Conservation (phyloP, 768 basidiomycete species). For the Rhizopogon roseolus region DNA sequence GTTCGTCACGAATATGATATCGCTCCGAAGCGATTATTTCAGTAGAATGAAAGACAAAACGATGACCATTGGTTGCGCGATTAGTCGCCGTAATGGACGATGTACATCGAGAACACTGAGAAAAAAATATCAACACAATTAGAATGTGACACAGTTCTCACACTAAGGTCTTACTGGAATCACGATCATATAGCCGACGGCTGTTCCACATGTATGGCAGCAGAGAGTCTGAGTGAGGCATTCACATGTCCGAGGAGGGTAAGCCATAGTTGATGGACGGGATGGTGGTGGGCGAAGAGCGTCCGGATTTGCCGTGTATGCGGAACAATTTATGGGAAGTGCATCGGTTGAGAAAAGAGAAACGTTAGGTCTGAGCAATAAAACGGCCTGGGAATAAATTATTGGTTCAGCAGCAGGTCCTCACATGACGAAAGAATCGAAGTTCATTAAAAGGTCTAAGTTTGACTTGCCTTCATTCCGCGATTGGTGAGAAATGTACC, state of each 20-base stretch:
- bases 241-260: slow-evolving; percentile 62
- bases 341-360: slow-evolving; percentile 83
- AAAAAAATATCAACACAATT: slow-evolving; percentile 9
- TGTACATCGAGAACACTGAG: slow-evolving; percentile 66
- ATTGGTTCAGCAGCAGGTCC: not conserved
- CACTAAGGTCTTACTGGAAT: slow-evolving; percentile 39
- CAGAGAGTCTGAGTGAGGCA: slow-evolving; percentile 80
- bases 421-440: slow-evolving; percentile 1
- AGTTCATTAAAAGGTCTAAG: not conserved
- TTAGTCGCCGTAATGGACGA: slow-evolving; percentile 62
- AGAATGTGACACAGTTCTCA: slow-evolving; percentile 4
- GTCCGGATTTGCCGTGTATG: slow-evolving; percentile 47
- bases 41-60: slow-evolving; percentile 80
- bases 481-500: slow-evolving; percentile 74
- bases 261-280: slow-evolving; percentile 28
- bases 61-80: slow-evolving; percentile 77
- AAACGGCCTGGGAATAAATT: slow-evolving; percentile 55
- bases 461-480: slow-evolving; percentile 68
- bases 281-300: slow-evolving; percentile 34
- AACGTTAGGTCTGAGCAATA: slow-evolving; percentile 76
- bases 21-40: slow-evolving; percentile 63
- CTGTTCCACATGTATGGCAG: slow-evolving; percentile 72
- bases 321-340: slow-evolving; percentile 71
- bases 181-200: slow-evolving; percentile 80
- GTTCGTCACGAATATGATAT: slow-evolving; percentile 58